phyloP scores from a whole-genome alignment of 1,284 basidiomycete species.

The Tilletia horrida region DNA sequence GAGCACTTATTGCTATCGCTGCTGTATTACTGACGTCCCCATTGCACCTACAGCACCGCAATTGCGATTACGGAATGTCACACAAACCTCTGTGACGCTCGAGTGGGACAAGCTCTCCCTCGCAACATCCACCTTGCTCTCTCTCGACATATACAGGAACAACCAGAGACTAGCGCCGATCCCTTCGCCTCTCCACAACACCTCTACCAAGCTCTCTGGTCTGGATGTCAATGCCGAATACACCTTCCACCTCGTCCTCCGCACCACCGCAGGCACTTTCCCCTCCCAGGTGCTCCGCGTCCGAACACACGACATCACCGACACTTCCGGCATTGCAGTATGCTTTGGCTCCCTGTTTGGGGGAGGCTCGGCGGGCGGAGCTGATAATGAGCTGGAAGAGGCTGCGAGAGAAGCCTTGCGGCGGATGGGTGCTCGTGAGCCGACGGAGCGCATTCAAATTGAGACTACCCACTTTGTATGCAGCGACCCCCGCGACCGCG shows the following conservation, averaged over 20 bases:
- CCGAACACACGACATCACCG: constrained; percentile 49
- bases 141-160: constrained; percentile 52
- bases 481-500: constrained; percentile 39
- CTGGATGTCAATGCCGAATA: constrained; percentile 51
- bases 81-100: constrained; percentile 52
- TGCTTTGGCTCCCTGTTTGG: constrained; percentile 48
- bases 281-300: constrained; percentile 41
- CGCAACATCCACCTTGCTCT: constrained; percentile 45
- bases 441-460: constrained; percentile 87
- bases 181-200: constrained; percentile 49
- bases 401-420: constrained; percentile 34
- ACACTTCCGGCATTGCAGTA: constrained; percentile 50
- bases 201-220: constrained; percentile 50
- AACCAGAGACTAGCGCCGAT: constrained; percentile 48
- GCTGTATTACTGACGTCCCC: background rate
- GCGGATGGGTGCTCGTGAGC: constrained; percentile 54
- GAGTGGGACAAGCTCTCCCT: constrained; percentile 51
- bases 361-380: constrained; percentile 18
- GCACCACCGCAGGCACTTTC: constrained; percentile 49
- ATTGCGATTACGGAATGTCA: constrained; percentile 47
- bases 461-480: constrained; percentile 53
- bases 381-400: constrained; percentile 29
- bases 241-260: constrained; percentile 52
- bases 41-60: constrained; percentile 30
- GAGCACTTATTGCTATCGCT: background rate